These are phyloP conservation scores for Isatis tinctoria DNA, from an alignment of 345 rosid species.

Conservation along the genomic window DNA sequence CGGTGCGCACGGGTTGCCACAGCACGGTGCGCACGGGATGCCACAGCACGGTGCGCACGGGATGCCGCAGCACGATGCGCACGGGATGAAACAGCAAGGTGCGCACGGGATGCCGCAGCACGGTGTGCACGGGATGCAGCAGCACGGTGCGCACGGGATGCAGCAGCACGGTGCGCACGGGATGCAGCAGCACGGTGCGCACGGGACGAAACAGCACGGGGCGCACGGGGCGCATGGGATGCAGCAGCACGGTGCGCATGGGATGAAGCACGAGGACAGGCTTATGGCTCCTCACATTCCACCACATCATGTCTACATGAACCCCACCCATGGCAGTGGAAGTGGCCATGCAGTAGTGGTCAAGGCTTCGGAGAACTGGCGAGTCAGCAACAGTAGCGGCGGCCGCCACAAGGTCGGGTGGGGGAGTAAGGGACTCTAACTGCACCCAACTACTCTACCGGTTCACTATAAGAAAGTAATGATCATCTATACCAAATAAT, in stretches of 20 bases:
- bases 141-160: background rate
- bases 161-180: background rate
- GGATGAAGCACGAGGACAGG: slow-evolving; percentile 14
- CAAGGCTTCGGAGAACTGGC: slow-evolving; percentile 14
- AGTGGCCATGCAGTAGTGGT: background rate
- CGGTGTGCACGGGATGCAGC: background rate
- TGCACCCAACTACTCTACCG: background rate
- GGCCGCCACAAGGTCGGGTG: slow-evolving; percentile 12
- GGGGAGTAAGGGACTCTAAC: slow-evolving; percentile 20
- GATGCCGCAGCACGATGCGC: background rate
- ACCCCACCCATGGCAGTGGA: background rate
- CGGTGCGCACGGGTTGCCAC: background rate
- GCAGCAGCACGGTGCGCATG: background rate
- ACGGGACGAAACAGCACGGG: slow-evolving; percentile 15
- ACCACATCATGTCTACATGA: slow-evolving; percentile 16
- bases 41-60: background rate
- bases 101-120: background rate
- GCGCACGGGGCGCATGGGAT: background rate
- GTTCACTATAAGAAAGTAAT: slow-evolving; percentile 11
- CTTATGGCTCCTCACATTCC: slow-evolving; percentile 15
- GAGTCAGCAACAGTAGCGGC: background rate
- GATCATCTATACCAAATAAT: slow-evolving; percentile 7
- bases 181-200: background rate
- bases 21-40: too few species aligned
- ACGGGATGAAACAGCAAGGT: background rate